Base-by-base conservation (phyloP, 2,329 filamentous ascomycete genomes). In the Penicillium sp. region DNA sequence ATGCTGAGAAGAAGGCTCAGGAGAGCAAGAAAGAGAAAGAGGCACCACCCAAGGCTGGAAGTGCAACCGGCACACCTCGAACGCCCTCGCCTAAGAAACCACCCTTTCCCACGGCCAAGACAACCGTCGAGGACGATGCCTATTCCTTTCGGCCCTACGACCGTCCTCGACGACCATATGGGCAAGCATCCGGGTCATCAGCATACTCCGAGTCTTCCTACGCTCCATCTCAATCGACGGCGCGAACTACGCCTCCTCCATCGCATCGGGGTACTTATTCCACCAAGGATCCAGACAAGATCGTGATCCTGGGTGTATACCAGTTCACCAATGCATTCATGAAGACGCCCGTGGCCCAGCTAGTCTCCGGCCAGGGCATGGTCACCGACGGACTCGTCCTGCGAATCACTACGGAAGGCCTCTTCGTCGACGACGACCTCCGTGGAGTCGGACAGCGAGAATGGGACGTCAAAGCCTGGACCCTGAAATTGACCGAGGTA, bases 381-480 rank as follows among this genome's bases (percentile, higher is more conserved):
- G 92, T 98, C 35, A 97, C 93, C 2, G 93, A 99, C 74, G 95
- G 95, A 0, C 84, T 99, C 50, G 91, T 98, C 64, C 84, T 99
- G 64, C 91, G 91, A 56, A 95, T 98, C 73, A 94, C 92, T 12
- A 96, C 92, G 1, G 94, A 97, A 76, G 95, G 95, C 19, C 85
- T 98, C 58, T 98, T 98, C 79, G 95, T 99, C 73, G 95, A 99
- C 76, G 95, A 99, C 76, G 95, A 98, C 76, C 87, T 97, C 56
- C 89, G 93, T 49, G 88, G 89, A 64, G 92, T 97, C 17, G 89
- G 92, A n/a, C 93, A 98, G 79, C 88, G 95, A 62, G 95, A 99
- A 80, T 99, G 95, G 95, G 95, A 99, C 76, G 88, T 98, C 74
- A 98, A 98, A 79, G 93, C 94, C 28, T 98, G 95, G 95, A 97